Conservation (phyloP, 2,329 filamentous ascomycete species). For the Alternaria arbusti region DNA sequence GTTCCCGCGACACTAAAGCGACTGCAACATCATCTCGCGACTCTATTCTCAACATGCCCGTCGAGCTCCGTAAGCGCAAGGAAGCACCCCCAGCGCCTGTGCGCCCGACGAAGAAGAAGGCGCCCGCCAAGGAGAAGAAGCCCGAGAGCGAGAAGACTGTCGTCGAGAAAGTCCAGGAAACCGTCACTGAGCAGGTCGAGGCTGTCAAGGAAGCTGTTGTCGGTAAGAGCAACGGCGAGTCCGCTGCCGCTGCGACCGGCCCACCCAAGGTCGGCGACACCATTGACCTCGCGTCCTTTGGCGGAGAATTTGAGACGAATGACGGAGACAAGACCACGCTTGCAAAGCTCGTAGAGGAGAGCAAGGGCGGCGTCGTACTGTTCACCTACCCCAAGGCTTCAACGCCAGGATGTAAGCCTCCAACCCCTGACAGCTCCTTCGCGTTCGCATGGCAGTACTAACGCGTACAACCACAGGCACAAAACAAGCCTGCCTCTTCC, state of each 20-base stretch:
- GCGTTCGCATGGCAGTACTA: conserved; percentile 4
- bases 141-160: conserved; percentile 37
- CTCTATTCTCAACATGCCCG: conserved; percentile 47
- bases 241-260: conserved; percentile 28
- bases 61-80: conserved; percentile 69
- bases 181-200: conserved; percentile 42
- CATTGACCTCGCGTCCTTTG: conserved; percentile 62
- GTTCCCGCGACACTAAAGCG: conserved; percentile 31
- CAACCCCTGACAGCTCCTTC: not conserved
- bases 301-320: conserved; percentile 79
- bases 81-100: conserved; percentile 58
- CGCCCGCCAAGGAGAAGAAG: conserved; percentile 49
- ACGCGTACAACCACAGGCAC: conserved; percentile 68
- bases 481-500: conserved; percentile 90
- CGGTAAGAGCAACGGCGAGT: conserved; percentile 28
- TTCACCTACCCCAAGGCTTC: conserved; percentile 97
- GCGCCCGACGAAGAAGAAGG: conserved; percentile 57
- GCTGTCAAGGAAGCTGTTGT: conserved; percentile 42
- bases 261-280: conserved; percentile 57
- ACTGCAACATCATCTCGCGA: conserved; percentile 31
- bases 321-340: conserved; percentile 82
- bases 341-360: conserved; percentile 79
- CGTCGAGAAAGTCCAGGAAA: conserved; percentile 42
- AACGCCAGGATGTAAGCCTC: conserved; percentile 85
- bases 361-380: conserved; percentile 83